Percentiles rank a stretch among this genome's conserved stretches.
Conservation (phyloP, 2,329 filamentous ascomycete genomes). For the Sarocladium kiliense region DNA sequence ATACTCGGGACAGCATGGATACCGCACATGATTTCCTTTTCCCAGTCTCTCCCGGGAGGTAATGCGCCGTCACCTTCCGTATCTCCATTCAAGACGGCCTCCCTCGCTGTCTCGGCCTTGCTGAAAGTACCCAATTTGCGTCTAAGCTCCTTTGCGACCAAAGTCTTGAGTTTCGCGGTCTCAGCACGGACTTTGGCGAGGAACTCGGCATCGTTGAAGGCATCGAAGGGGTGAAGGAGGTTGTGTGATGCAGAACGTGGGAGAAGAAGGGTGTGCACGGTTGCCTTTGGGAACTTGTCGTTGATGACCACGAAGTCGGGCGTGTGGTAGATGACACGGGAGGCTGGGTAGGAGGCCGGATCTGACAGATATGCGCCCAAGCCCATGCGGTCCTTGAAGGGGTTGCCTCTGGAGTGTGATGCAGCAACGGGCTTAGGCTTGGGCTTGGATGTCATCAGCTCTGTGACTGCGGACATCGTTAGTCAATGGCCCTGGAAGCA, state of each 20-base stretch:
- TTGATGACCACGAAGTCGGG: conserved; percentile 69
- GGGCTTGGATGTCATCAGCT: conserved; percentile 33
- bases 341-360: conserved; percentile 56
- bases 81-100: conserved; percentile 61
- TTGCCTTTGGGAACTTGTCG: conserved; percentile 82
- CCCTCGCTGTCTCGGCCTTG: conserved; percentile 54
- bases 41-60: conserved; percentile 75
- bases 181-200: conserved; percentile 58
- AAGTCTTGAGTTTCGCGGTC: conserved; percentile 50
- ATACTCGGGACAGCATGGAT: conserved; percentile 88
- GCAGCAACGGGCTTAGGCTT: conserved; percentile 20
- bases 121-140: conserved; percentile 62
- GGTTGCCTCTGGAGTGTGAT: conserved; percentile 17
- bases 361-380: conserved; percentile 62
- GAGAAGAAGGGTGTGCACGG: conserved; percentile 81
- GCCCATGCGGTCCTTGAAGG: conserved; percentile 50
- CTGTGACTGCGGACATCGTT: conserved; percentile 20
- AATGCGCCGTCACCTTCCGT: conserved; percentile 35
- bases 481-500: not conserved
- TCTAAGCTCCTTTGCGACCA: conserved; percentile 72
- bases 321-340: conserved; percentile 60
- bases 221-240: conserved; percentile 68
- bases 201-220: conserved; percentile 67
- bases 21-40: conserved; percentile 66
- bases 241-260: conserved; percentile 61